Evolutionary conservation across 208 protist genomes (phyloP).

Genomic region (Trichomonas gallinae): DNA sequence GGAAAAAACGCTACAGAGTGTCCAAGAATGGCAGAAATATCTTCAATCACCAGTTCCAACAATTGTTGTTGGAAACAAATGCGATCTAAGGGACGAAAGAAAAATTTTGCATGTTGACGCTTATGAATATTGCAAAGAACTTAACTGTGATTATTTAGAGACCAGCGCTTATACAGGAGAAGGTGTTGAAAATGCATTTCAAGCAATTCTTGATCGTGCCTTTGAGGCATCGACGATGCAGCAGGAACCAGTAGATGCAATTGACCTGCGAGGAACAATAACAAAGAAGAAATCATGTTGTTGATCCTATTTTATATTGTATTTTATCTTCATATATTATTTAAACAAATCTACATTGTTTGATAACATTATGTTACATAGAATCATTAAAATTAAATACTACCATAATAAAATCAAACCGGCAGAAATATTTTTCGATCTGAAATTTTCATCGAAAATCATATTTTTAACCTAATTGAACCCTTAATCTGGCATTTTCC

Average conservation of each 20-base stretch:
- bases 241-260: background rate
- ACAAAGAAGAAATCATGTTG: background rate
- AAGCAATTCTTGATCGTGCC: background rate
- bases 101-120: background rate
- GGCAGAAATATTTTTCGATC: no score
- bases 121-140: background rate
- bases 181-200: background rate
- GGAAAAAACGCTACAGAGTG: background rate
- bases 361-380: no score
- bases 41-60: background rate
- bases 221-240: background rate
- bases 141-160: background rate
- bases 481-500: no score
- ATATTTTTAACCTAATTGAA: no score
- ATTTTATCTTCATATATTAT: background rate
- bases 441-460: no score
- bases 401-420: no score
- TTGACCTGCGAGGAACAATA: background rate
- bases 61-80: background rate
- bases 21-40: background rate
- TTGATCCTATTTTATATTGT: background rate
- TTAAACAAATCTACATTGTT: no score
- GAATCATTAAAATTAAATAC: no score
- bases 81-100: background rate
- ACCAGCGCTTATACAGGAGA: background rate